Evolutionary conservation across 225 moss, liverwort and hornwort genomes (phyloP), one percentile per base, ranked within the genome.

Genomic region (Antitrichia curtipendula): DNA sequence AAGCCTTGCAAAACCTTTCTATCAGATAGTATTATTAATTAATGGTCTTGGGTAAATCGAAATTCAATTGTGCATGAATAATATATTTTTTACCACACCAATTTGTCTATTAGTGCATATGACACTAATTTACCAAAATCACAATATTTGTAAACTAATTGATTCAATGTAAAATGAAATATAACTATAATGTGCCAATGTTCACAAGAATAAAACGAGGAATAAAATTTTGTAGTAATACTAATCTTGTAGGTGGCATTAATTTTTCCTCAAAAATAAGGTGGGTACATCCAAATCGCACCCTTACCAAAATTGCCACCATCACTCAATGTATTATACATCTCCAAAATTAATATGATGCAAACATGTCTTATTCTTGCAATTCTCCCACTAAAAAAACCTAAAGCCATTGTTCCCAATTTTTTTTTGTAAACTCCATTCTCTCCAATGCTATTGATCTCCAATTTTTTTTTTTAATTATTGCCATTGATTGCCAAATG

Each of bases 301-400:
- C 32, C 18, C 0, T 64, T 3, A 36, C 65, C n/a, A 66, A 22
- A 12, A n/a, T 1, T 0, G 0, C 8, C 41, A 70, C 25, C 41
- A 70, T 41, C 8, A 14, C 3, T 41, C 41, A 13, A 40, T 24
- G 5, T 41, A n/a, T n/a, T n/a, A n/a, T n/a, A 25, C 41, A 70
- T 70, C 8, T 40, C 8, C 8, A 7, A 24, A 69, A 40, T 40
- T 40, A 69, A 69, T 40, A 40, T 22, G 12, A 45, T 45, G 45
- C 45, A 45, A 45, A 8, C 8, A 45, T 6, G 45, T 45, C 45
- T 45, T 45, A 45, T 8, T 45, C 8, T 45, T 45, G 45, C 45
- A 45, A 45, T 45, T 45, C 45, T 45, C 45, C 45, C 45, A 6
- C 8, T 45, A 8, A 45, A 45, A 45, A 45, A 45, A 45, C 8